Conservation (phyloP, 768 basidiomycete genomes). For the Hydnomerulius pinastri region DNA sequence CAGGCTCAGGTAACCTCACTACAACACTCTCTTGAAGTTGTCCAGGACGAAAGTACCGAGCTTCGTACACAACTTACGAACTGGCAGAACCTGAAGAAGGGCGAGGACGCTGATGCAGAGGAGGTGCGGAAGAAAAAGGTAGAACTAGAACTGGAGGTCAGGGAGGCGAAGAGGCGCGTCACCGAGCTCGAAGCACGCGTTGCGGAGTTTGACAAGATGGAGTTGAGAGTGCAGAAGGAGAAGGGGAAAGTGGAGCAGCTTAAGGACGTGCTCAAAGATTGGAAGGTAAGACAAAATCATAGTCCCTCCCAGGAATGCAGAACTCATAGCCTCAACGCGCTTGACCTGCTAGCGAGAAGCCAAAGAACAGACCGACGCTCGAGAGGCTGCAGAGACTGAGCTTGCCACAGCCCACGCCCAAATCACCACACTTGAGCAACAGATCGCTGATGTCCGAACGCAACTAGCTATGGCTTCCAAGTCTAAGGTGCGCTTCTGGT, state of each 20-base stretch:
- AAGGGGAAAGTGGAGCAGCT: slow-evolving; percentile 43
- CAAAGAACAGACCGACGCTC: slow-evolving; percentile 38
- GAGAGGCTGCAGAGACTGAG: slow-evolving; percentile 35
- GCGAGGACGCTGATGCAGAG: slow-evolving; percentile 61
- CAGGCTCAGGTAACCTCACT: slow-evolving; percentile 54
- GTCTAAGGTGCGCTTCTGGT: slow-evolving; percentile 19
- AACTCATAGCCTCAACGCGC: background rate
- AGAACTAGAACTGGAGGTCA: slow-evolving; percentile 57
- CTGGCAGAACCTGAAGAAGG: slow-evolving; percentile 68
- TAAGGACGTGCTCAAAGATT: slow-evolving; percentile 42
- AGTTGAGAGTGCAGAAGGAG: slow-evolving; percentile 44
- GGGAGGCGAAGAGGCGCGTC: slow-evolving; percentile 43
- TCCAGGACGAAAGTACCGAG: slow-evolving; percentile 54
- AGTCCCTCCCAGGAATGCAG: background rate
- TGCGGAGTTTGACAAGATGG: slow-evolving; percentile 29
- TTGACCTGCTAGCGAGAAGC: slow-evolving; percentile 37
- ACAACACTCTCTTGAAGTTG: slow-evolving; percentile 56
- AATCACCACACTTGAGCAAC: slow-evolving; percentile 34
- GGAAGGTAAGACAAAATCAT: slow-evolving; percentile 42
- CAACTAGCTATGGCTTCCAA: slow-evolving; percentile 42
- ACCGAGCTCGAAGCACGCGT: slow-evolving; percentile 29
- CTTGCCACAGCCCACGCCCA: slow-evolving; percentile 35
- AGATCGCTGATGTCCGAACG: slow-evolving; percentile 45
- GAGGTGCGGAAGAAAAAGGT: slow-evolving; percentile 52
- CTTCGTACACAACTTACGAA: slow-evolving; percentile 65